phyloP scores from a whole-genome alignment of 306 rosid species.

The Amphicarpaea edgeworthii region DNA sequence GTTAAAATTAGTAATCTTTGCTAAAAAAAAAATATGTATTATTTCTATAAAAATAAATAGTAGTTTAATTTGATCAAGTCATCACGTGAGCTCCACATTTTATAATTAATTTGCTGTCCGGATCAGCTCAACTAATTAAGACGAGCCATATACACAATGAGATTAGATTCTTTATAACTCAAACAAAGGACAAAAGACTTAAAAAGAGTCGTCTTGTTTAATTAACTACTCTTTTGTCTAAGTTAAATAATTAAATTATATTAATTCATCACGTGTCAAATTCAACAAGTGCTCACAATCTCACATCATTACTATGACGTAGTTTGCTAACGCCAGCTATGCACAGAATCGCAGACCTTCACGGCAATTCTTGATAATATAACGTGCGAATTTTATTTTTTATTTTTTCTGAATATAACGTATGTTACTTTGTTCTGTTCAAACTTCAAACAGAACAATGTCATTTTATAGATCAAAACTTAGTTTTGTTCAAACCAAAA shows the following conservation, averaged over 20 bases:
- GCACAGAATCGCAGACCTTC: background rate
- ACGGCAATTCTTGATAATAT: background rate
- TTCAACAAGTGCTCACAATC: background rate
- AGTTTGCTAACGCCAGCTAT: background rate
- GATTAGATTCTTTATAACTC: no score
- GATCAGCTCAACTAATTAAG: background rate
- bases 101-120: background rate
- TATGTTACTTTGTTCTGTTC: background rate
- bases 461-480: no score
- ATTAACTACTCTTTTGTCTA: background rate
- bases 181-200: slow-evolving; percentile 8
- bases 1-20: no score
- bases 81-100: background rate
- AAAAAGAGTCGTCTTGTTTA: background rate
- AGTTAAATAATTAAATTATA: background rate
- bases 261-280: slow-evolving; percentile 3
- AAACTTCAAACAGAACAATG: no score
- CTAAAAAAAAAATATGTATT: background rate
- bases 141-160: background rate
- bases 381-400: no score
- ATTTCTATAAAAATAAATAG: background rate
- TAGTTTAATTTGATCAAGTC: background rate
- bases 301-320: slow-evolving; percentile 8
- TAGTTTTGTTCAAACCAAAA: no score
- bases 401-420: background rate